A percentile compares a stretch with the other conserved stretches of the same genome.
Conservation (phyloP, 805 yeast species). For the Teunomyces cretensis region DNA sequence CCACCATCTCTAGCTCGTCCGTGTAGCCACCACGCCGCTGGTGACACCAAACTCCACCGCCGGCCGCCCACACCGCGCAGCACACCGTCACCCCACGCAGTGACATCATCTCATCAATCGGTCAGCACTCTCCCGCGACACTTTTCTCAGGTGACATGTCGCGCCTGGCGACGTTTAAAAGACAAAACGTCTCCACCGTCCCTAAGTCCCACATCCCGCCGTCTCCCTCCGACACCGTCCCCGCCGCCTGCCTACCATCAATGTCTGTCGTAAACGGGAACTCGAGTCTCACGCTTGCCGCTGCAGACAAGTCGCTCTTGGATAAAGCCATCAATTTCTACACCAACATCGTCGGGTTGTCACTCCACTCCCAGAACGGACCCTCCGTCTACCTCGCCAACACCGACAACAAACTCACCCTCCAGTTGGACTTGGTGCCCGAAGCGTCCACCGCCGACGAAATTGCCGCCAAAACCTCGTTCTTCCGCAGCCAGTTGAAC, state of each 20-base stretch:
- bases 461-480: conserved; percentile 14
- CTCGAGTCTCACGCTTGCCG: conserved; percentile 51
- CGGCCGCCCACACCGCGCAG: background rate
- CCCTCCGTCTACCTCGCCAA: conserved; percentile 22
- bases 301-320: conserved; percentile 47
- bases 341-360: conserved; percentile 32
- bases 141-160: conserved; percentile 1
- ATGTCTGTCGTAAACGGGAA: conserved; percentile 56
- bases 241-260: conserved; percentile 6
- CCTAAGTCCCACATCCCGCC: background rate
- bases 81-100: background rate
- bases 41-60: too few relatives aligned
- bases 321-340: conserved; percentile 57
- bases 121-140: conserved; percentile 2
- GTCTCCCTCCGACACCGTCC: too few relatives aligned
- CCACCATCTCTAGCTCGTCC: too few relatives aligned
- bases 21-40: too few relatives aligned
- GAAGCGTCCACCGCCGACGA: conserved; percentile 12
- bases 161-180: background rate
- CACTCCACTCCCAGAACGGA: conserved; percentile 20
- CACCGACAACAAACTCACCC: conserved; percentile 18
- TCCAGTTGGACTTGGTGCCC: conserved; percentile 18
- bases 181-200: background rate
- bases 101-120: background rate
- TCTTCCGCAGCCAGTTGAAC: conserved; percentile 16